A percentile compares a stretch with the other conserved stretches of the same genome.
These are phyloP conservation scores for Fusarium sororula DNA, from an alignment of 2,329 filamentous ascomycete genomes.

Conservation along the genomic window DNA sequence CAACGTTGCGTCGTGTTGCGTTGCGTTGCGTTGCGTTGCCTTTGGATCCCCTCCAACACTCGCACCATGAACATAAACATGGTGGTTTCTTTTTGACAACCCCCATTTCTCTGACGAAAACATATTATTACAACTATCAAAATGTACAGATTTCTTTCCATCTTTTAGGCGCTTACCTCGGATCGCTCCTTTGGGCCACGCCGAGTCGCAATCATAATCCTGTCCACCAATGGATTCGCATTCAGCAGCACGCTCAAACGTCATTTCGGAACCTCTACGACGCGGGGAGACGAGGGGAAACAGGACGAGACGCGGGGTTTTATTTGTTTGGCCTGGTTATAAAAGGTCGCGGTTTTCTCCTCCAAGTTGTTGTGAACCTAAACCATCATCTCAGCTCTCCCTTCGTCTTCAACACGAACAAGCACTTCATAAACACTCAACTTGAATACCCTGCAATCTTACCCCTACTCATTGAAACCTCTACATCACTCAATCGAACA, in stretches of 20 bases:
- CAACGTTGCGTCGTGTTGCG: slow-evolving; percentile 3
- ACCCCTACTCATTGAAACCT: not conserved
- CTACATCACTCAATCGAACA: not conserved
- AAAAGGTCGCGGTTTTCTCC: slow-evolving; percentile 19
- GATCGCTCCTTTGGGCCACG: slow-evolving; percentile 32
- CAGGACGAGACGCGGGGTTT: slow-evolving; percentile 22
- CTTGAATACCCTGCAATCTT: not conserved
- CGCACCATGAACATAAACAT: slow-evolving; percentile 31
- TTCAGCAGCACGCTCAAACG: slow-evolving; percentile 30
- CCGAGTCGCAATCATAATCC: slow-evolving; percentile 26
- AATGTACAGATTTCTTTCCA: not conserved
- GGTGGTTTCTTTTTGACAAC: slow-evolving; percentile 33
- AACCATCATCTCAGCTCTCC: slow-evolving; percentile 4
- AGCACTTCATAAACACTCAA: not conserved
- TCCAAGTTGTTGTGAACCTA: slow-evolving; percentile 11
- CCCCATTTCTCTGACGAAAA: slow-evolving; percentile 34
- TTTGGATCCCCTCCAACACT: slow-evolving; percentile 23
- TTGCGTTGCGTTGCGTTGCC: not conserved
- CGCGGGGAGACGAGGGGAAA: slow-evolving; percentile 25
- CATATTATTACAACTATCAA: slow-evolving; percentile 20
- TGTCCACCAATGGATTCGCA: slow-evolving; percentile 32
- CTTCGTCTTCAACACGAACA: slow-evolving; percentile 22
- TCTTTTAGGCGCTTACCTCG: slow-evolving; percentile 30
- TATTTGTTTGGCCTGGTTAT: slow-evolving; percentile 6
- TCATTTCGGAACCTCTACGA: slow-evolving; percentile 30